Evolutionary conservation across 768 basidiomycete species (phyloP).

Genomic region (Rhizopogon salebrosus): DNA sequence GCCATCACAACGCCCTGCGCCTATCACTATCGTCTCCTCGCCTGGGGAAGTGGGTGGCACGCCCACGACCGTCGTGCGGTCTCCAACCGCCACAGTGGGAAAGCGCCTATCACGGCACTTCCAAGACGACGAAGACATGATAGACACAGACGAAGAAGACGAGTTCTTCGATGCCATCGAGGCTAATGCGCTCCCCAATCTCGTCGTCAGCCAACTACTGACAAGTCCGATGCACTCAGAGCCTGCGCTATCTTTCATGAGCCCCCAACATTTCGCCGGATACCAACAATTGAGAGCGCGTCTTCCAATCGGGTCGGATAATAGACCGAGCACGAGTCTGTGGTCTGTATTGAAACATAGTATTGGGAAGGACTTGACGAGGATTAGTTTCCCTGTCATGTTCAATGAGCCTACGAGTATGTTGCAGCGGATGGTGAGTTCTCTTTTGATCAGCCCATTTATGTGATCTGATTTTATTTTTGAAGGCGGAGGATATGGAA

Average conservation of each 20-base stretch:
- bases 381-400: constrained; percentile 91
- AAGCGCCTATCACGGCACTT: constrained; percentile 13
- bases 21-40: constrained; percentile 10
- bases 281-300: constrained; percentile 59
- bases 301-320: constrained; percentile 63
- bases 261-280: constrained; percentile 51
- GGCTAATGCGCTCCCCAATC: constrained; percentile 67
- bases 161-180: constrained; percentile 99
- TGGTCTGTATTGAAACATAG: constrained; percentile 95
- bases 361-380: constrained; percentile 96
- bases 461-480: constrained; percentile 1
- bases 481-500: constrained; percentile 91
- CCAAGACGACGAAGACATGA: constrained; percentile 29
- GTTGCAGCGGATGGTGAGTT: constrained; percentile 84
- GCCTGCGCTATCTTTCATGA: constrained; percentile 30
- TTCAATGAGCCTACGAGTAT: constrained; percentile 95
- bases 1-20: constrained; percentile 12
- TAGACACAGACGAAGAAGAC: constrained; percentile 78
- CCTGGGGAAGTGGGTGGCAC: background rate
- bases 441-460: background rate
- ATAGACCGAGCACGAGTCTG: constrained; percentile 83
- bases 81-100: background rate
- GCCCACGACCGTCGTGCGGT: constrained; percentile 7
- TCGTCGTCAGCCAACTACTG: constrained; percentile 65
- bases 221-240: constrained; percentile 36